Percentiles rank a stretch among this genome's conserved stretches.
Evolutionary conservation across 2,329 filamentous ascomycete genomes (phyloP).

Genomic region (Stachybotrys echinatus): DNA sequence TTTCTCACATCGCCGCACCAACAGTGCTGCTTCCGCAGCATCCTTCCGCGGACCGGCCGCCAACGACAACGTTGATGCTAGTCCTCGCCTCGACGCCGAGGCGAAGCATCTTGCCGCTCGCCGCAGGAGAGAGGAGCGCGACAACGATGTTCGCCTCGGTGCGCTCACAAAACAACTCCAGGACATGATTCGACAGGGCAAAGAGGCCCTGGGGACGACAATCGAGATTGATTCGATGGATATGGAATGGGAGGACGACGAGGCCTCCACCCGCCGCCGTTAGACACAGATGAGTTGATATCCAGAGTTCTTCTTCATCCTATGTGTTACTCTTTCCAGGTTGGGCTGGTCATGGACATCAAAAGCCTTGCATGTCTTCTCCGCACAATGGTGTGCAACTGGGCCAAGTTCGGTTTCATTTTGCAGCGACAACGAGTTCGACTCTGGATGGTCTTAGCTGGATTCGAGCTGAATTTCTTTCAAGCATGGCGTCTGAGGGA

Average conservation of each 20-base stretch:
- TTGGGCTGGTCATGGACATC: neutral
- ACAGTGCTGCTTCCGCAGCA: constrained; percentile 38
- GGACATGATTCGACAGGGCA: constrained; percentile 84
- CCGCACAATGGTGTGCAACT: neutral
- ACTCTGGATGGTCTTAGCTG: neutral
- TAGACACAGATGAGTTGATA: neutral
- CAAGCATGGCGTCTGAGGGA: neutral
- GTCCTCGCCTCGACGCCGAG: constrained; percentile 55
- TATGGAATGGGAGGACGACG: constrained; percentile 36
- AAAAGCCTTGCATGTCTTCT: neutral
- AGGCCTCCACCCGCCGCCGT: constrained; percentile 5
- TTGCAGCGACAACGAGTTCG: neutral
- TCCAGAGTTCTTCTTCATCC: too few relatives aligned
- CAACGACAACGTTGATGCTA: constrained; percentile 20
- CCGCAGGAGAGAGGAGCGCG: constrained; percentile 66
- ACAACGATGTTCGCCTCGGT: constrained; percentile 73
- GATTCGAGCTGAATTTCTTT: neutral
- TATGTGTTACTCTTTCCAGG: neutral
- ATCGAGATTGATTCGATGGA: constrained; percentile 55
- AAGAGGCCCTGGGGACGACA: constrained; percentile 74
- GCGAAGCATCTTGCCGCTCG: constrained; percentile 70
- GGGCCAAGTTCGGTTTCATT: too few relatives aligned
- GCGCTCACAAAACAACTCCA: constrained; percentile 74
- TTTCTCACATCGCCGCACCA: constrained; percentile 33
- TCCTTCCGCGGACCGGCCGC: constrained; percentile 20